These are phyloP conservation scores for Colletotrichum sp. DNA, from an alignment of 2,329 filamentous ascomycete species.

Conservation along the genomic window DNA sequence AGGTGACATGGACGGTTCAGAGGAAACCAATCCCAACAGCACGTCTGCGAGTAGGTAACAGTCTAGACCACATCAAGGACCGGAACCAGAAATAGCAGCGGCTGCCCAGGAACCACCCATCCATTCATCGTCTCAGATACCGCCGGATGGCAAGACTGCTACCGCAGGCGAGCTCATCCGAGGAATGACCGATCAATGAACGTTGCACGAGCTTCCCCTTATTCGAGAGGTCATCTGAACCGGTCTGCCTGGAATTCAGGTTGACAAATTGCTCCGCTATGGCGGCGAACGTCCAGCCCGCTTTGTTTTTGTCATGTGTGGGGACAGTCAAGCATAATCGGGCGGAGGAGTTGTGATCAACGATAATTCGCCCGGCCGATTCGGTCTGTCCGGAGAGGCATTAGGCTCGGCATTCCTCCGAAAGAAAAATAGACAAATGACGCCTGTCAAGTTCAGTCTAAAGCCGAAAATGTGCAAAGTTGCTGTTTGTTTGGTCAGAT, in stretches of 20 bases:
- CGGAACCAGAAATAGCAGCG: not conserved
- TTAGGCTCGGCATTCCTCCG: not conserved
- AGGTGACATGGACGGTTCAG: not conserved
- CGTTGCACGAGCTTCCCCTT: not conserved
- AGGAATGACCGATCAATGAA: not conserved
- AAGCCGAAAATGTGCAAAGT: not conserved
- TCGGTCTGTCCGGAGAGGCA: not conserved
- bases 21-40: not conserved
- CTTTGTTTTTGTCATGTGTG: not conserved
- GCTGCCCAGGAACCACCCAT: not conserved
- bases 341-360: not conserved
- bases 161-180: not conserved
- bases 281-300: not conserved
- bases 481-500: not conserved
- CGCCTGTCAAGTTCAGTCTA: not conserved
- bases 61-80: not conserved
- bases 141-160: not conserved
- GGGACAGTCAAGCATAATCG: not conserved
- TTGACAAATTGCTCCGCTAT: not conserved
- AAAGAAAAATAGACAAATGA: not conserved
- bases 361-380: not conserved
- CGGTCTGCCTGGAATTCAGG: not conserved
- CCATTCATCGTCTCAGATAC: not conserved
- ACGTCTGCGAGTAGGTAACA: not conserved
- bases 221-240: constrained; percentile 1